Evolutionary conservation across 306 rosid genomes (phyloP).

Genomic region (Ormosia semicastrata): DNA sequence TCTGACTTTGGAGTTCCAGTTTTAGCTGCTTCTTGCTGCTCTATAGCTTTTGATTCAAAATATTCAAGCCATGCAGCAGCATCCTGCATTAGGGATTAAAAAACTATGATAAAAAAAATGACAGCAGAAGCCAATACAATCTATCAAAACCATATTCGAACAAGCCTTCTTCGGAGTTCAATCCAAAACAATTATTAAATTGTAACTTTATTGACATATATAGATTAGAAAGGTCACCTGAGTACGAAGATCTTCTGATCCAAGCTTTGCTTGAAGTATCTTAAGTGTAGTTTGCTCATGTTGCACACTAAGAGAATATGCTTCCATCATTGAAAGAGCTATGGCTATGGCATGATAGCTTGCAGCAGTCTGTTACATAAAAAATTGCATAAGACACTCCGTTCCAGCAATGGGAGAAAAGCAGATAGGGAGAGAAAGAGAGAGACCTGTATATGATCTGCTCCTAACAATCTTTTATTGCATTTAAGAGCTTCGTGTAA

Average conservation of each 20-base stretch:
- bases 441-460: conserved; percentile 91
- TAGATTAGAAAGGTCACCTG: conserved; percentile 52
- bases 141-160: neutral
- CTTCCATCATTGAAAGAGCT: conserved; percentile 97
- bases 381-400: conserved; percentile 3
- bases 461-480: conserved; percentile 90
- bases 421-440: neutral
- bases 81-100: conserved; percentile 53
- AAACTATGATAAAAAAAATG: neutral
- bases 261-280: conserved; percentile 90
- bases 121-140: neutral
- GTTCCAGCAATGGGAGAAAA: neutral
- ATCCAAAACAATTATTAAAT: neutral
- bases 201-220: neutral
- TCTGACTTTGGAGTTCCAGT: conserved; percentile 95
- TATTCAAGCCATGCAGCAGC: conserved; percentile 99
- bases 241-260: conserved; percentile 91
- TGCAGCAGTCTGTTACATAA: conserved; percentile 78
- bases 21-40: conserved; percentile 96
- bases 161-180: neutral
- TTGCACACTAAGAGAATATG: conserved; percentile 91
- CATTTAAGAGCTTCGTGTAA: conserved; percentile 98
- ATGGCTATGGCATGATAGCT: conserved; percentile 99
- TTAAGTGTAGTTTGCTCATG: conserved; percentile 94
- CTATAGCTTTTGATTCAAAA: conserved; percentile 87